Evolutionary conservation across 139 green algal genomes (phyloP).

Genomic region (Edaphochlamys debaryana): DNA sequence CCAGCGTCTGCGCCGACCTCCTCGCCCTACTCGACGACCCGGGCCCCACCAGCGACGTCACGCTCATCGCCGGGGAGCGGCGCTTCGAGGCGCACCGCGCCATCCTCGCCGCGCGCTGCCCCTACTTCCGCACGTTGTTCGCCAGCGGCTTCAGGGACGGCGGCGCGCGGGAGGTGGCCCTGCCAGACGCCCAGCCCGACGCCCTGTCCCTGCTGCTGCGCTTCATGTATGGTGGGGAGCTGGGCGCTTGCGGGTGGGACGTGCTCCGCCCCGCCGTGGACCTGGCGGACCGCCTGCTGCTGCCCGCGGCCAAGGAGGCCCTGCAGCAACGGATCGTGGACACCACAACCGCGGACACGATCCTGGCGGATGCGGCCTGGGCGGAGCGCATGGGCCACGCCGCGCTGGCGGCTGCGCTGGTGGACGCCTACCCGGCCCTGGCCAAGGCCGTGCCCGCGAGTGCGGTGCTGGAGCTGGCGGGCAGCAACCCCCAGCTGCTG

Average conservation of each 20-base stretch:
- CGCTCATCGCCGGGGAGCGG: background rate
- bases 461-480: background rate
- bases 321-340: background rate
- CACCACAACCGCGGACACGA: background rate
- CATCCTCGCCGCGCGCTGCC: constrained; percentile 3
- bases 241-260: background rate
- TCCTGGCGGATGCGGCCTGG: background rate
- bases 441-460: background rate
- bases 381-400: background rate
- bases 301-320: background rate
- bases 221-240: background rate
- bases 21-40: background rate
- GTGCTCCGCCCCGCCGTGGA: background rate
- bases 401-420: background rate
- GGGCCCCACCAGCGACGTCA: background rate
- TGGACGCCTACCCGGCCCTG: too few species aligned
- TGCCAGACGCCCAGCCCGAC: background rate
- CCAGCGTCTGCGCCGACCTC: background rate
- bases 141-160: background rate
- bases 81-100: background rate
- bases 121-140: background rate
- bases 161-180: background rate
- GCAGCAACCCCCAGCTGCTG: background rate
- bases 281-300: background rate
- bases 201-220: background rate